Evolutionary conservation across 257 asterid genomes (phyloP), one percentile per base, ranked within the genome.

Genomic region (Perilla frutescens): DNA sequence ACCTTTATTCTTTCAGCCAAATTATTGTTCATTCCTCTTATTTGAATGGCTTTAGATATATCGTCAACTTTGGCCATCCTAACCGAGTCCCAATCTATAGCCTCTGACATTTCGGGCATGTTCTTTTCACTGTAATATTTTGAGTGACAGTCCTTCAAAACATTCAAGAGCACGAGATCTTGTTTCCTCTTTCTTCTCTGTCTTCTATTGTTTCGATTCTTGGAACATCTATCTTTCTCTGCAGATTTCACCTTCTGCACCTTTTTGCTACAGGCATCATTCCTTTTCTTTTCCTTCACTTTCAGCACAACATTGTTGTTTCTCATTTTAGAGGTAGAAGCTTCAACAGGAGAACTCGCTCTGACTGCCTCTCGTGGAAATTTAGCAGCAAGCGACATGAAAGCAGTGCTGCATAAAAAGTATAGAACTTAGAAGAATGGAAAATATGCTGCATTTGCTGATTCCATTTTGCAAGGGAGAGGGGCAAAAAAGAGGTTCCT

Each of bases 311-410:
- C 6, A 6, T 40, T 4, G 1, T 44, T 8, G 49, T 7, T 20
- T 20, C 26, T 20, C 26, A 20, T 20, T 20, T 20, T 20, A 20
- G 26, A 20, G 26, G 26, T 20, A 20, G 26, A 37, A 3, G 59
- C 32, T 53, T 54, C 60, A 3, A 8, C 36, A 54, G 11, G 60
- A 20, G 13, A 53, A 13, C 40, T 37, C 40, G 5, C 40, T 37
- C 40, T 37, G 40, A 31, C 26, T 58, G 43, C 29, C 8, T 31
- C n/a, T 29, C 4, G 48, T 8, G 79, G 82, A 36, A 49, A 78
- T 34, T 66, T 73, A 34, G 82, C 72, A 40, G 83, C 83, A 40
- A 79, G 80, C 2, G 69, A 73, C 54, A 79, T 79, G 79, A 68
- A 73, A 29, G 83, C 73, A 10, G 73, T 62, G 76, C 79, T 79